phyloP scores from a whole-genome alignment of 345 rosid genomes.

The Litchi chinensis region DNA sequence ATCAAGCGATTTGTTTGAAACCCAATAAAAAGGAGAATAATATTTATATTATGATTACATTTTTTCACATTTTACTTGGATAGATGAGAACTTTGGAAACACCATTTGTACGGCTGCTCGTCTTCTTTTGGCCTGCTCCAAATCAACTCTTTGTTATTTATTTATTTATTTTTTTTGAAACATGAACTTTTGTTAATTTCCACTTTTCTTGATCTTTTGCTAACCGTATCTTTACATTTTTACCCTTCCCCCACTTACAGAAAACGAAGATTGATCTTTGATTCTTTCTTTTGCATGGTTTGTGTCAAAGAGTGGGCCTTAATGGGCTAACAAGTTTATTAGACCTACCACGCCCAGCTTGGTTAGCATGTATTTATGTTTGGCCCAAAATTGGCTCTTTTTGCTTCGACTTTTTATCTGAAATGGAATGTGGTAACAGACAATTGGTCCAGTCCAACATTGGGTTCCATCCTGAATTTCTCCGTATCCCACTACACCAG shows the following conservation, averaged over 20 bases:
- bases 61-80: neutral
- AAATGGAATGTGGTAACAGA: too few relatives aligned
- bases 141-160: too few relatives aligned
- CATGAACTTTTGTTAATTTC: neutral
- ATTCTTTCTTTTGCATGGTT: too few relatives aligned
- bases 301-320: too few relatives aligned
- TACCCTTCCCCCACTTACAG: too few relatives aligned
- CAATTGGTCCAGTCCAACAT: slow-evolving; percentile 36
- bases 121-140: slow-evolving; percentile 8
- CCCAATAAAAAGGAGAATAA: neutral
- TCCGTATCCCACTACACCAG: slow-evolving; percentile 57
- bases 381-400: too few relatives aligned
- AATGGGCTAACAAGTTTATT: too few relatives aligned
- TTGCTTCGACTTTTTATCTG: too few relatives aligned
- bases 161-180: neutral
- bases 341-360: too few relatives aligned
- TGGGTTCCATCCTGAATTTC: slow-evolving; percentile 37
- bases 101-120: slow-evolving; percentile 27
- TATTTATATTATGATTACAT: neutral
- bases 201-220: neutral
- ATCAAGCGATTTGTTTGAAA: neutral
- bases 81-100: slow-evolving; percentile 8
- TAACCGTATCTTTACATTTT: too few relatives aligned
- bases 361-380: too few relatives aligned
- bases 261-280: too few relatives aligned